A percentile compares a stretch with the other conserved stretches of the same genome.
phyloP scores from a whole-genome alignment of 2,329 filamentous ascomycete genomes.

The Zasmidium citrigriseum region DNA sequence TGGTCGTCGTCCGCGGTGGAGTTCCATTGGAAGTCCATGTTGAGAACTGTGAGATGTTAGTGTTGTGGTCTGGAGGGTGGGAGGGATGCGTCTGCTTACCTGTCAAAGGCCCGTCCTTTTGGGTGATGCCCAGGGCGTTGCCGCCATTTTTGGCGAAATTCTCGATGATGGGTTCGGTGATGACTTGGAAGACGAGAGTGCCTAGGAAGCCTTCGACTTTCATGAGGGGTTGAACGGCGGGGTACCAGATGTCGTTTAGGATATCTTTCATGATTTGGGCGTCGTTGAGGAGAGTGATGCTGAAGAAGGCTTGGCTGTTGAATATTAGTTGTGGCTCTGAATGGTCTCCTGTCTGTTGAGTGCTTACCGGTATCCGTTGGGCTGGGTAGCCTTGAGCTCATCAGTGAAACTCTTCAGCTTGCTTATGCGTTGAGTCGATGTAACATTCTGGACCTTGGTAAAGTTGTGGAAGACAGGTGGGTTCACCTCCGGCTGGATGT shows the following conservation, averaged over 20 bases:
- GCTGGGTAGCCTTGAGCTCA: conserved; percentile 12
- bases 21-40: conserved; percentile 20
- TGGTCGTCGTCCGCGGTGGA: conserved; percentile 19
- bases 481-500: conserved; percentile 4
- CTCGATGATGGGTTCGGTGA: conserved; percentile 15
- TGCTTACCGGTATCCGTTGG: conserved; percentile 2
- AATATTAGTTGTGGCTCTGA: not conserved
- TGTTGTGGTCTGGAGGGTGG: not conserved
- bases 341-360: not conserved
- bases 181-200: conserved; percentile 12
- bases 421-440: conserved; percentile 8
- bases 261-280: conserved; percentile 9
- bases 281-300: conserved; percentile 8
- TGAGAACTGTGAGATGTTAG: conserved; percentile 6
- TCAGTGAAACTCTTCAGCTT: conserved; percentile 7
- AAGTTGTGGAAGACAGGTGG: conserved; percentile 11
- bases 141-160: conserved; percentile 17
- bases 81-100: conserved; percentile 2
- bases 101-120: conserved; percentile 10
- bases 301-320: conserved; percentile 8
- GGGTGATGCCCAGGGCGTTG: conserved; percentile 16
- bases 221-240: conserved; percentile 7
- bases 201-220: conserved; percentile 7
- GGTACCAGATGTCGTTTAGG: conserved; percentile 8
- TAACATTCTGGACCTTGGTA: conserved; percentile 1